Evolutionary conservation across 495 filamentous ascomycete genomes (phyloP), one percentile per base, ranked within the genome.

Genomic region (Halenospora varia): DNA sequence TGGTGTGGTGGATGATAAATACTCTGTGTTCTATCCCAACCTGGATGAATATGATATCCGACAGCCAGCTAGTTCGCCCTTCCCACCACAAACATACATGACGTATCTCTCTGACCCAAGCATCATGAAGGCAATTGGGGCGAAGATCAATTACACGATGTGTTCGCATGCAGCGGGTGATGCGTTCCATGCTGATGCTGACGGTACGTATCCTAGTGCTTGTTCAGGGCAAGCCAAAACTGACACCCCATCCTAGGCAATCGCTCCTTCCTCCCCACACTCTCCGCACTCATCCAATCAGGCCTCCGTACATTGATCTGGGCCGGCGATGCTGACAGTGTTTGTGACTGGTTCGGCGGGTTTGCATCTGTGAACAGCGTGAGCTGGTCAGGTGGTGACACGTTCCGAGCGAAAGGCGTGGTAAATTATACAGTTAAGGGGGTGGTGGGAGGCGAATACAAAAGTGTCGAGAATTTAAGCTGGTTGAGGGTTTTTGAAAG

Each of bases 251-350:
- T 2, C 3, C 10, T 2, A 52, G 56, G 69, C 60, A 53, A 72
- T 11, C 72, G 75, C 17, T 74, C 77, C 10, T 77, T 76, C 65
- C 62, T 82, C 13, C 24, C 59, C 2, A 53, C 66, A 11, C 71
- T 84, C 20, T 73, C 71, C 39, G 56, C 56, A 13, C 73, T 84
- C 6, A 74, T 82, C 22, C 56, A 72, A 29, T 68, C 75, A 1
- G 77, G 77, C 2, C 67, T 84, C 53, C 65, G 63, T 0, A 72
- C 75, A 1, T 56, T 82, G 2, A 65, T 83, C 40, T 82, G 76
- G 78, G 79, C 79, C 6, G 79, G 81, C 51, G 78, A 78, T 52
- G 72, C 72, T n/a, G 78, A 82, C 61, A 82, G 71, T 70, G 79
- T 81, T 55, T 82, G 76, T 61, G 82, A 83, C 66, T 82, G 75